Evolutionary conservation across 140 eudicot genomes (phyloP), one percentile per base, ranked within the genome.

Genomic region (Flaveria floridana): DNA sequence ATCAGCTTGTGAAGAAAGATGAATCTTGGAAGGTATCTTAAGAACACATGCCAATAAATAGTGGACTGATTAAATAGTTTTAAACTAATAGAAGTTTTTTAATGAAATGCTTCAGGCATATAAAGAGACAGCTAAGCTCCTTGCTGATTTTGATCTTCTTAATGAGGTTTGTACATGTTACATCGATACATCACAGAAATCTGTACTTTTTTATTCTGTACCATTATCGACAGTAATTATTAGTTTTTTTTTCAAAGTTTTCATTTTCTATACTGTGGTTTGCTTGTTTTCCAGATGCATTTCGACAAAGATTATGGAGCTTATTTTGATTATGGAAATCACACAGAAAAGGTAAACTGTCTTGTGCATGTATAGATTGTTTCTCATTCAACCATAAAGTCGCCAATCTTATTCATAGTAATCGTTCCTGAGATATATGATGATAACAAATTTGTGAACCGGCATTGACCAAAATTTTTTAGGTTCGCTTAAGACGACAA

Each of bases 301-400:
- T 85, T 91, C 14, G 97, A 95, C 76, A 42, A 79, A 73, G 80
- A 75, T 18, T 74, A 74, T 69, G 97, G 96, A 55, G 91, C 95
- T 69, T 95, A 95, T 65, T 87, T 87, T 78, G 99, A 95, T 84
- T 95, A 79, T 73, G 99, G 99, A 37, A 88, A 91, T 84, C 99
- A 95, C 84, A 87, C 99, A 3, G 99, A 95, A 86, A 84, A 84
- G 92, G 99, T 88, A 79, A 70, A 42, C 39, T 71, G 42, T 12
- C 19, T 21, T 9, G 11, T 66, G 30, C 72, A 41, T 28, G 16
- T 64, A 64, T 11, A 34, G 48, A 14, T 66, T 34, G 62, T 39
- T 62, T 64, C 64, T 52, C 64, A 23, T 48, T 76, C 59, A 62
- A 28, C 46, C 34, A 23, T 19, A 25, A 28, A 21, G 6, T 26